A percentile compares a stretch with the other conserved stretches of the same genome.
phyloP scores from a whole-genome alignment of 768 basidiomycete species.

The Lactarius deliciosus region DNA sequence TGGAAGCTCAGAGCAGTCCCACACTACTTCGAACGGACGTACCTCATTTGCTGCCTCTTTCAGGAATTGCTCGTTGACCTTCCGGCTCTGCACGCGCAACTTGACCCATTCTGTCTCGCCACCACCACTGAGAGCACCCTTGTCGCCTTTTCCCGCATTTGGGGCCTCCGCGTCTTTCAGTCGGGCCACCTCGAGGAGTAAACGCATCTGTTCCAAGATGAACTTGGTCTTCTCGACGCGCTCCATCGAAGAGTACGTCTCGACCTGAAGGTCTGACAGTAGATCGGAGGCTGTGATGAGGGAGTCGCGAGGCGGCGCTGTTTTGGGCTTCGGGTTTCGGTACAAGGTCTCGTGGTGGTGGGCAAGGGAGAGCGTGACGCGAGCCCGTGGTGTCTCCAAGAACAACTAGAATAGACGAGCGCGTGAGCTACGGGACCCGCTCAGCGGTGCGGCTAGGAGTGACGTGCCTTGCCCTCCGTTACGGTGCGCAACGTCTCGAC shows the following conservation, averaged over 20 bases:
- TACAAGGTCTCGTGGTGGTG: constrained; percentile 79
- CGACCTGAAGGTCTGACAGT: constrained; percentile 93
- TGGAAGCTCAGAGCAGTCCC: constrained; percentile 7
- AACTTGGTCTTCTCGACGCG: constrained; percentile 98
- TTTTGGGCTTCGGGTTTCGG: constrained; percentile 43
- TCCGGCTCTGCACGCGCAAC: constrained; percentile 86
- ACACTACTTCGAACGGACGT: constrained; percentile 27
- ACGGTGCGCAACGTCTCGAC: constrained; percentile 87
- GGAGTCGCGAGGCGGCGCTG: constrained; percentile 47
- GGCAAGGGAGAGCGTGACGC: constrained; percentile 86
- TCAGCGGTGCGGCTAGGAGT: constrained; percentile 5
- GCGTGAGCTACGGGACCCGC: constrained; percentile 2
- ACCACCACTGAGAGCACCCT: constrained; percentile 64
- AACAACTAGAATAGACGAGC: constrained; percentile 62
- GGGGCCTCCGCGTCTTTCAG: constrained; percentile 66
- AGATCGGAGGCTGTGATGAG: constrained; percentile 88
- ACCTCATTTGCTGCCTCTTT: constrained; percentile 89
- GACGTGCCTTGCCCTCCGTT: constrained; percentile 91
- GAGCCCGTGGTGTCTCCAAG: constrained; percentile 93
- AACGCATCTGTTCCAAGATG: constrained; percentile 95
- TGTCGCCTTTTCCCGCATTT: constrained; percentile 50
- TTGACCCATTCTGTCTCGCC: constrained; percentile 93
- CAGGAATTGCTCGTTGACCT: constrained; percentile 91
- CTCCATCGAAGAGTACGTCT: constrained; percentile 99
- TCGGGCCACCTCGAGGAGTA: constrained; percentile 75